These are phyloP conservation scores for Bassia scoparia DNA, from an alignment of 148 eudicot species.

Conservation along the genomic window DNA sequence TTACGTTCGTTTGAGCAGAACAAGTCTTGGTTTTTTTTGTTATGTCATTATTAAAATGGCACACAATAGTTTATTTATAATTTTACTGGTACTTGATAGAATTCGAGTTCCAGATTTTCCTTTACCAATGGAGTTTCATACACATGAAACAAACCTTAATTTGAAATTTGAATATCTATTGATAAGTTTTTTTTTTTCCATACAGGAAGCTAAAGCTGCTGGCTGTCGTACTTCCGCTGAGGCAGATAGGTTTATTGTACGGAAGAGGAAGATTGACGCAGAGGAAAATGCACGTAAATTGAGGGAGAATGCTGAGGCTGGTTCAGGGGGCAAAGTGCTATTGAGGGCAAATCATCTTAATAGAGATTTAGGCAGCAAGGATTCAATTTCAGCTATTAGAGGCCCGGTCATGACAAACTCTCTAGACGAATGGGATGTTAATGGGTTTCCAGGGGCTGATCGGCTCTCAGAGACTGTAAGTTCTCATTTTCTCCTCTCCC, in stretches of 20 bases:
- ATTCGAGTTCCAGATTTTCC: no score
- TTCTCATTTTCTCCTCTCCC: not conserved
- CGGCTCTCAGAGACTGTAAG: slow-evolving; percentile 83
- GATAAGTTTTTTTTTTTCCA: not conserved
- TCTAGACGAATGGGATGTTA: slow-evolving; percentile 72
- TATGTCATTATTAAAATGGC: no score
- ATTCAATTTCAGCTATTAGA: slow-evolving; percentile 38
- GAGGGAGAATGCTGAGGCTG: slow-evolving; percentile 57
- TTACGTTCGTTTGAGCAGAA: no score
- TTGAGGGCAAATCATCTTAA: slow-evolving; percentile 46
- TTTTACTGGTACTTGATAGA: no score
- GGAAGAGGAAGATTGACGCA: slow-evolving; percentile 66
- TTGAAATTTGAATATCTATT: not conserved
- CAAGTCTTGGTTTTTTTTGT: no score
- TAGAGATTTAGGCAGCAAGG: slow-evolving; percentile 49
- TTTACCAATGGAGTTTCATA: no score
- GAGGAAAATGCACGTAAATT: slow-evolving; percentile 58
- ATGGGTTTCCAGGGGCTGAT: slow-evolving; percentile 77
- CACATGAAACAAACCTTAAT: no score
- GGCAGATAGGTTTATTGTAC: slow-evolving; percentile 68
- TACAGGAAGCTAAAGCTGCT: slow-evolving; percentile 94
- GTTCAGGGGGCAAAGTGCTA: slow-evolving; percentile 59
- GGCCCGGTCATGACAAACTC: slow-evolving; percentile 37
- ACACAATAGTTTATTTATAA: no score
- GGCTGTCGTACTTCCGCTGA: slow-evolving; percentile 86